phyloP scores from a whole-genome alignment of 306 rosid genomes.

The Rosa rugosa region DNA sequence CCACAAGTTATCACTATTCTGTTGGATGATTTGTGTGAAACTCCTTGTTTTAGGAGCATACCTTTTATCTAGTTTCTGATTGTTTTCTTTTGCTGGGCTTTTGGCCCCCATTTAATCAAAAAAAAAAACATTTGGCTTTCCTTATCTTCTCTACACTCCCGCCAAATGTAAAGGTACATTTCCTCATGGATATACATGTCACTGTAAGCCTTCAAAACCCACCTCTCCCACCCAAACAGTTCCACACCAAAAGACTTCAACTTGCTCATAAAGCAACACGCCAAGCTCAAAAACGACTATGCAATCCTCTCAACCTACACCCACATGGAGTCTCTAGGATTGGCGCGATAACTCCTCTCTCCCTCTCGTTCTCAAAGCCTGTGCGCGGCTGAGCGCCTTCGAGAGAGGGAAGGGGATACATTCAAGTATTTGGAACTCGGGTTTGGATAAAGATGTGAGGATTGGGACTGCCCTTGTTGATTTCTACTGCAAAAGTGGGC shows the following conservation, averaged over 20 bases:
- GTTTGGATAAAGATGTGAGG: constrained; percentile 30
- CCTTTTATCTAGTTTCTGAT: too few species aligned
- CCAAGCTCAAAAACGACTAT: constrained; percentile 42
- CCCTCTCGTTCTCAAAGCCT: constrained; percentile 52
- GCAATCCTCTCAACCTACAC: constrained; percentile 43
- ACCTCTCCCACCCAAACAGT: constrained; percentile 5
- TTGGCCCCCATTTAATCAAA: too few species aligned
- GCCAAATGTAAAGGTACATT: constrained; percentile 2
- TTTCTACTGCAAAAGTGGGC: constrained; percentile 43
- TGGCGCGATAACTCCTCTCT: constrained; percentile 31
- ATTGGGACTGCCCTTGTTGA: constrained; percentile 51
- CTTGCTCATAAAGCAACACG: constrained; percentile 41
- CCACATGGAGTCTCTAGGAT: constrained; percentile 44
- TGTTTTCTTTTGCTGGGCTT: too few species aligned
- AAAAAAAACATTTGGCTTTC: too few species aligned
- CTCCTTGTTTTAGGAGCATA: too few species aligned
- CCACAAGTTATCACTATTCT: too few species aligned
- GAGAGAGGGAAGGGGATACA: constrained; percentile 41
- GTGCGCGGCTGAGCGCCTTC: constrained; percentile 30
- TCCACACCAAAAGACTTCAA: constrained; percentile 33
- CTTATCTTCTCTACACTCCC: not conserved
- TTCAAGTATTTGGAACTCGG: constrained; percentile 21
- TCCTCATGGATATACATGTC: constrained; percentile 2
- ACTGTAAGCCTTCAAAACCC: not conserved
- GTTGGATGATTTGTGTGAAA: too few species aligned